These are phyloP conservation scores for Massariosphaeria phaeospora DNA, from an alignment of 495 filamentous ascomycete genomes.

Conservation along the genomic window DNA sequence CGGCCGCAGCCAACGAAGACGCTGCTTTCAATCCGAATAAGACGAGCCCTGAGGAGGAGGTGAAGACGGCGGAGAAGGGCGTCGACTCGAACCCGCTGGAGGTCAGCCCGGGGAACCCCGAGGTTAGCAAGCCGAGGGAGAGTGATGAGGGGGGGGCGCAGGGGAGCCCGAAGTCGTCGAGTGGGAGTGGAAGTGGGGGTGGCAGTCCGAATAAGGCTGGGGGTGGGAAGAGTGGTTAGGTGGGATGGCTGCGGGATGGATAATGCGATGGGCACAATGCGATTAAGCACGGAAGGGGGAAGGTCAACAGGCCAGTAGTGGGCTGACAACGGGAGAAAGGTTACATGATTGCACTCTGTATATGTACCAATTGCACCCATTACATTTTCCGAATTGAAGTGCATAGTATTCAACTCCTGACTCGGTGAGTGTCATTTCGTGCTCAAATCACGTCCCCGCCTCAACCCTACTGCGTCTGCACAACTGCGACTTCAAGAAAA, in stretches of 20 bases:
- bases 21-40: conserved; percentile 57
- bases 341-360: no score
- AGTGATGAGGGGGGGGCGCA: conserved; percentile 48
- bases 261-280: not conserved
- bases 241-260: not conserved
- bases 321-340: no score
- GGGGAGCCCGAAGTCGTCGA: conserved; percentile 37
- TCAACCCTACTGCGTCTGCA: no score
- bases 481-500: no score
- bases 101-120: conserved; percentile 57
- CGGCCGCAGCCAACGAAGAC: conserved; percentile 43
- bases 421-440: no score
- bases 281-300: no score
- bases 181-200: conserved; percentile 48
- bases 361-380: no score
- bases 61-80: conserved; percentile 40
- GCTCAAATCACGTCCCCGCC: no score
- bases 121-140: conserved; percentile 49
- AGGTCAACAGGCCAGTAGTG: no score
- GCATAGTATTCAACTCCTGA: no score
- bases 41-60: conserved; percentile 54
- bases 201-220: conserved; percentile 47
- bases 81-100: conserved; percentile 45
- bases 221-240: conserved; percentile 32
- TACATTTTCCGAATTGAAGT: no score